Conservation (phyloP, 805 yeast species). For the Wickerhamomyces hampshirensis region DNA sequence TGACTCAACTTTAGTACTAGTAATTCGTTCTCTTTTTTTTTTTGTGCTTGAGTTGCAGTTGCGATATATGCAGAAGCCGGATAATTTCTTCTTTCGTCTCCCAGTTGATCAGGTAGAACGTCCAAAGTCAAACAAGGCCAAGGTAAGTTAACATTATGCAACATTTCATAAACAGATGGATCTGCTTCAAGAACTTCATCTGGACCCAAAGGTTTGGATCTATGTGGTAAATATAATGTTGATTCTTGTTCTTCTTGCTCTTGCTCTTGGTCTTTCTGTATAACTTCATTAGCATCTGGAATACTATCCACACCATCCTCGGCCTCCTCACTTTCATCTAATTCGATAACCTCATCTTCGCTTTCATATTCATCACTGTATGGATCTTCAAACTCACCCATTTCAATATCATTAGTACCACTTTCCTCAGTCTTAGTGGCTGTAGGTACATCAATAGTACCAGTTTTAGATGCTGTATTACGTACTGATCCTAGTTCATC, state of each 20-base stretch:
- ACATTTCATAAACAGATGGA: conserved; percentile 93
- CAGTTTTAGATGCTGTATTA: conserved; percentile 21
- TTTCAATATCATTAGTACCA: conserved; percentile 42
- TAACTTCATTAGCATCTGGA: conserved; percentile 29
- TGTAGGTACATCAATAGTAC: conserved; percentile 15
- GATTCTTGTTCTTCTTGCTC: conserved; percentile 36
- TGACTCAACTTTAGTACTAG: conserved; percentile 79
- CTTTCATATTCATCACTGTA: conserved; percentile 91
- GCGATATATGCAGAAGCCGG: conserved; percentile 85
- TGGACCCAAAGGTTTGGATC: conserved; percentile 86
- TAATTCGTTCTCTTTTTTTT: conserved; percentile 83
- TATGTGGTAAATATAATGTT: conserved; percentile 76
- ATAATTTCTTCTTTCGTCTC: conserved; percentile 81
- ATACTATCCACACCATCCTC: conserved; percentile 29
- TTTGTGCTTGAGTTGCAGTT: conserved; percentile 91
- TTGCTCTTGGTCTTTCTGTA: conserved; percentile 33
- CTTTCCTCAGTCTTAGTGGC: conserved; percentile 24
- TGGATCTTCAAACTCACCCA: conserved; percentile 86
- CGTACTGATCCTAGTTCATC: conserved; percentile 17
- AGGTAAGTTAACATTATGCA: conserved; percentile 87
- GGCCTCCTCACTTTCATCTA: conserved; percentile 50
- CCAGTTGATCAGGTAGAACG: conserved; percentile 78
- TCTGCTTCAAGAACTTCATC: conserved; percentile 96
- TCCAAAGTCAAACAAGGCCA: conserved; percentile 97
- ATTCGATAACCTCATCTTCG: conserved; percentile 83